A percentile compares a stretch with the other conserved stretches of the same genome.
These are phyloP conservation scores for Leishmania turanica DNA, from an alignment of 208 protist species.

Conservation along the genomic window DNA sequence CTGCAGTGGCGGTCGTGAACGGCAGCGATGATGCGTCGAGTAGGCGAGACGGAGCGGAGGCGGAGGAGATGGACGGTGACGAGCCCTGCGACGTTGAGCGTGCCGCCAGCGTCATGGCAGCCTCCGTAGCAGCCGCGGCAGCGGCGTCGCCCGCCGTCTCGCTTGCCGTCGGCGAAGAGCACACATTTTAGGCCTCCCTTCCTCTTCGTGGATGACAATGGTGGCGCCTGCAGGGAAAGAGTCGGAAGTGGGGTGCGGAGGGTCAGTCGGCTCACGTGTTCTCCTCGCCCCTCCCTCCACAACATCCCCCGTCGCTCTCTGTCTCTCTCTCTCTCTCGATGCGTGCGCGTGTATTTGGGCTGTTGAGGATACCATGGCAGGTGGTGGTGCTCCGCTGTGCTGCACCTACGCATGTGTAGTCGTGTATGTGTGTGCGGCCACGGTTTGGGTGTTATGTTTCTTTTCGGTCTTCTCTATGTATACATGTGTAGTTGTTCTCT, in stretches of 20 bases:
- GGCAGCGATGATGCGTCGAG: not conserved
- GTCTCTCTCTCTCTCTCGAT: not conserved
- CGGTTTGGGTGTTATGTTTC: not conserved
- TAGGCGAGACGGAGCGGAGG: not conserved
- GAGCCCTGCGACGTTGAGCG: not conserved
- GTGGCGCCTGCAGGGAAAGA: not conserved
- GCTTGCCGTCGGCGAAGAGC: slow-evolving; percentile 23
- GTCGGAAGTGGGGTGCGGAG: not conserved
- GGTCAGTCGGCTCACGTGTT: not conserved
- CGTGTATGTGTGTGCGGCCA: slow-evolving; percentile 4
- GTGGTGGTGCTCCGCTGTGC: not conserved
- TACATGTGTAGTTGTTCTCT: not conserved
- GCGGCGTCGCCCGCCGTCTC: slow-evolving; percentile 3
- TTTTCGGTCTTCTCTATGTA: not conserved
- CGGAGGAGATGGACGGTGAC: not conserved
- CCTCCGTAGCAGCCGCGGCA: slow-evolving; percentile 21
- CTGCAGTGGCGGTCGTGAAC: not conserved
- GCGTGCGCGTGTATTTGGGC: not conserved
- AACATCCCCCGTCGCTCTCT: not conserved
- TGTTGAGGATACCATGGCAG: not conserved
- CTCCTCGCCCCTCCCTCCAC: not conserved
- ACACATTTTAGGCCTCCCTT: slow-evolving; percentile 23
- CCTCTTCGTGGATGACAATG: not conserved
- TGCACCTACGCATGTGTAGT: not conserved
- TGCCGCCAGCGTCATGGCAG: slow-evolving; percentile 7